Percentiles rank a stretch among this genome's conserved stretches.
phyloP scores from a whole-genome alignment of 768 basidiomycete species.

The Grammothele lineata region DNA sequence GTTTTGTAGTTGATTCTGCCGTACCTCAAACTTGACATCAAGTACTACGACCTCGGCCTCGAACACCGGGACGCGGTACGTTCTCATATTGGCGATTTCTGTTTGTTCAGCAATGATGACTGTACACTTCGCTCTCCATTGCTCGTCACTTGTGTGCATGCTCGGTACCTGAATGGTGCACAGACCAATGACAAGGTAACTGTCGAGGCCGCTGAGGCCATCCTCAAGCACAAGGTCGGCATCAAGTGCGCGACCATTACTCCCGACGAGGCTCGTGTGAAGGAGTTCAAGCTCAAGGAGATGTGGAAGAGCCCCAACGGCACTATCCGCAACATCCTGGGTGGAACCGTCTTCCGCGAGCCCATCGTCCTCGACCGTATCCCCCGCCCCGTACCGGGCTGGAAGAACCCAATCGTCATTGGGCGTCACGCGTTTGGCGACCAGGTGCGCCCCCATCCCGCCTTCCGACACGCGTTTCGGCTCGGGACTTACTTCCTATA shows the following conservation, averaged over 20 bases:
- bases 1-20: conserved; percentile 83
- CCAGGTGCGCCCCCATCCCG: conserved; percentile 59
- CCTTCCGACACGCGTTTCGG: too few species aligned
- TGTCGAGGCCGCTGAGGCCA: conserved; percentile 90
- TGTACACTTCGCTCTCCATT: too few species aligned
- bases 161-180: too few species aligned
- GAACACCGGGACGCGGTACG: conserved; percentile 85
- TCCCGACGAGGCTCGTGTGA: conserved; percentile 92
- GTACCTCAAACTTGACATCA: conserved; percentile 92
- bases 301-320: conserved; percentile 99
- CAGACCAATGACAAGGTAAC: conserved; percentile 95
- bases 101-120: too few species aligned
- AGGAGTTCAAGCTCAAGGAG: conserved; percentile 97
- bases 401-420: conserved; percentile 94
- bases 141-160: too few species aligned
- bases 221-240: conserved; percentile 90
- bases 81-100: too few species aligned
- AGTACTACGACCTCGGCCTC: conserved; percentile 96
- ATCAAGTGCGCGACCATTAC: conserved; percentile 99
- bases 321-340: conserved; percentile 96
- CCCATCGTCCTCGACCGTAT: conserved; percentile 91
- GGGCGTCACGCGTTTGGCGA: conserved; percentile 98
- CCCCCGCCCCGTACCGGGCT: conserved; percentile 93
- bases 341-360: conserved; percentile 98
- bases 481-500: too few species aligned